These are phyloP conservation scores for Eurotiales sp. DNA, from an alignment of 2,329 filamentous ascomycete species.

Conservation along the genomic window DNA sequence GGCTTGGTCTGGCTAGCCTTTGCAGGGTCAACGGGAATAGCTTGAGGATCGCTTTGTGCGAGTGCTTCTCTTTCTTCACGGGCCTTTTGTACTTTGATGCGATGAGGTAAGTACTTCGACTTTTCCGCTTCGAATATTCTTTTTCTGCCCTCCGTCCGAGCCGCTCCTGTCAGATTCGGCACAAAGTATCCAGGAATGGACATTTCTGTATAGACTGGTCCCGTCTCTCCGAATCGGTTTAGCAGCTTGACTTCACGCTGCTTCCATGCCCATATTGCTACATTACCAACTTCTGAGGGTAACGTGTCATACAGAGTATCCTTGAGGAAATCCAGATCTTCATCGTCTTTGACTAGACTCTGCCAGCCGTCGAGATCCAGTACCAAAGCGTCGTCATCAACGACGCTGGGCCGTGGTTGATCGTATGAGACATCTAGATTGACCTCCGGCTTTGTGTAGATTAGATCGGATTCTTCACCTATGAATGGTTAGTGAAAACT, in stretches of 20 bases:
- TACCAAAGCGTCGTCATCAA: slow-evolving; percentile 61
- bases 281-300: slow-evolving; percentile 52
- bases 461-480: background rate
- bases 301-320: slow-evolving; percentile 47
- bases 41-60: slow-evolving; percentile 60
- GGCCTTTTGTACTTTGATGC: slow-evolving; percentile 90
- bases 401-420: slow-evolving; percentile 60
- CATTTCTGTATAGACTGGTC: slow-evolving; percentile 50
- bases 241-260: slow-evolving; percentile 69
- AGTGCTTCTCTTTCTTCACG: slow-evolving; percentile 83
- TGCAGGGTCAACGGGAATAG: slow-evolving; percentile 65
- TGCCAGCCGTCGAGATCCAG: slow-evolving; percentile 71
- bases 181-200: slow-evolving; percentile 72
- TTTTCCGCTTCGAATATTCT: slow-evolving; percentile 97
- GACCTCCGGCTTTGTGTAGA: slow-evolving; percentile 45
- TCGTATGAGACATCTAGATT: slow-evolving; percentile 59
- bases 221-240: slow-evolving; percentile 56
- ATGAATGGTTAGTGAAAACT: background rate
- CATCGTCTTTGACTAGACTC: slow-evolving; percentile 64
- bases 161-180: slow-evolving; percentile 76
- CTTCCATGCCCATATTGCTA: slow-evolving; percentile 65
- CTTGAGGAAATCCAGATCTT: slow-evolving; percentile 58
- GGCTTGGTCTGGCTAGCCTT: slow-evolving; percentile 75
- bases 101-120: slow-evolving; percentile 95
- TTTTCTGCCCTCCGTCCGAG: slow-evolving; percentile 87